These are phyloP conservation scores for Vitis rupestris DNA, from an alignment of 164 flowering plant species.

Conservation along the genomic window DNA sequence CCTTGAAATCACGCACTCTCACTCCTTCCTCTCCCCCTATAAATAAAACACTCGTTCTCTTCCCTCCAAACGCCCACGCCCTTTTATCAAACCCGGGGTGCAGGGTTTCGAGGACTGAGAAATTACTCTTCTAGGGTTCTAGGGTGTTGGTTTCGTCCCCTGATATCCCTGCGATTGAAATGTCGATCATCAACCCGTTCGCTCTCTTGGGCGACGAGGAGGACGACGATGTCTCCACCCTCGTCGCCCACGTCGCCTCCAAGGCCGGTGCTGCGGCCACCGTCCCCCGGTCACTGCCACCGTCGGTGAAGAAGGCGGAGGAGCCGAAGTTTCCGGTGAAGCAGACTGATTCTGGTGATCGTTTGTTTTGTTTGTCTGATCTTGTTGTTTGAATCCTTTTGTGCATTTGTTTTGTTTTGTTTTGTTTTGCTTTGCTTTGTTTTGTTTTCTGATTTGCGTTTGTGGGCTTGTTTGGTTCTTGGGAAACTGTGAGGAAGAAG, in stretches of 20 bases:
- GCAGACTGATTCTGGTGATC: neutral
- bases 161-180: slow-evolving; percentile 16
- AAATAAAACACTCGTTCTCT: too few species aligned
- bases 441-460: neutral
- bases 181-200: slow-evolving; percentile 19
- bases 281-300: neutral
- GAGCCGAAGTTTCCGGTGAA: neutral
- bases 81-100: too few species aligned
- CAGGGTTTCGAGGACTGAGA: too few species aligned
- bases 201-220: slow-evolving; percentile 31
- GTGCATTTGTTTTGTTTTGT: slow-evolving; percentile 1
- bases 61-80: too few species aligned
- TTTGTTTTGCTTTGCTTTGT: neutral
- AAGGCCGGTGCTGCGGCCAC: slow-evolving; percentile 1
- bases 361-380: slow-evolving; percentile 10
- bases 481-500: neutral
- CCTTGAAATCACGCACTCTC: too few species aligned
- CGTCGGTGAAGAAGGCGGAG: slow-evolving; percentile 12
- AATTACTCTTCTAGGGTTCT: too few species aligned
- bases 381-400: slow-evolving; percentile 1
- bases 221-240: slow-evolving; percentile 21
- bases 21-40: too few species aligned
- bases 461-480: neutral
- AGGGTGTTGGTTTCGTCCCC: too few species aligned
- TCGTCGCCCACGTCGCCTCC: slow-evolving; percentile 20